Conservation (phyloP, 768 basidiomycete species). For the Tubosaeta sp. region DNA sequence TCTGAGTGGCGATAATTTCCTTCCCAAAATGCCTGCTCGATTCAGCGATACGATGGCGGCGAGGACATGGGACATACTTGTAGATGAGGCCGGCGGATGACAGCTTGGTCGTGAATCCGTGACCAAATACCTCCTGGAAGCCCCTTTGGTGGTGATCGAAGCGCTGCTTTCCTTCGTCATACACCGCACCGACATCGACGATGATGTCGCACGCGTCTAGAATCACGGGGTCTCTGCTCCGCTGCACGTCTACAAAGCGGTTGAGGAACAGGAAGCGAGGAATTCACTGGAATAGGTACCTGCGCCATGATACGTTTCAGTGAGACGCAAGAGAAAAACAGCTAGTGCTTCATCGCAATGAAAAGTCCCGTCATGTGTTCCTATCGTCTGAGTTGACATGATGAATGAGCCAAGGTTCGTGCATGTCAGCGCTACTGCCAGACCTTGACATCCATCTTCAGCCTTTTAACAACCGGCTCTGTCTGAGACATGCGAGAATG, state of each 20-base stretch:
- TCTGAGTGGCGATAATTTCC: constrained; percentile 69
- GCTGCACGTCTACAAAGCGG: constrained; percentile 49
- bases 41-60: constrained; percentile 1
- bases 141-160: constrained; percentile 98
- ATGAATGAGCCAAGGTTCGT: background rate
- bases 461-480: constrained; percentile 35
- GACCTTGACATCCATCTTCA: constrained; percentile 43
- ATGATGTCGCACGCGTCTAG: constrained; percentile 87
- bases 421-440: constrained; percentile 5
- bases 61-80: constrained; percentile 56
- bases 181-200: constrained; percentile 93
- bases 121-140: constrained; percentile 85
- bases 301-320: constrained; percentile 68
- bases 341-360: constrained; percentile 98
- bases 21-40: constrained; percentile 76
- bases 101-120: constrained; percentile 84
- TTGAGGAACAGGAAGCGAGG: constrained; percentile 2
- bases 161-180: constrained; percentile 70
- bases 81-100: constrained; percentile 92
- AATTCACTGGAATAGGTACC: constrained; percentile 39
- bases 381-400: constrained; percentile 56
- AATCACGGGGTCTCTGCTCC: constrained; percentile 66
- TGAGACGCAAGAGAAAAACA: constrained; percentile 81
- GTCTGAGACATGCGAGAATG: constrained; percentile 17
- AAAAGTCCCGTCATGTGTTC: constrained; percentile 93